Base-by-base conservation (phyloP, 2,329 filamentous ascomycete species). In the Colletotrichum musae region DNA sequence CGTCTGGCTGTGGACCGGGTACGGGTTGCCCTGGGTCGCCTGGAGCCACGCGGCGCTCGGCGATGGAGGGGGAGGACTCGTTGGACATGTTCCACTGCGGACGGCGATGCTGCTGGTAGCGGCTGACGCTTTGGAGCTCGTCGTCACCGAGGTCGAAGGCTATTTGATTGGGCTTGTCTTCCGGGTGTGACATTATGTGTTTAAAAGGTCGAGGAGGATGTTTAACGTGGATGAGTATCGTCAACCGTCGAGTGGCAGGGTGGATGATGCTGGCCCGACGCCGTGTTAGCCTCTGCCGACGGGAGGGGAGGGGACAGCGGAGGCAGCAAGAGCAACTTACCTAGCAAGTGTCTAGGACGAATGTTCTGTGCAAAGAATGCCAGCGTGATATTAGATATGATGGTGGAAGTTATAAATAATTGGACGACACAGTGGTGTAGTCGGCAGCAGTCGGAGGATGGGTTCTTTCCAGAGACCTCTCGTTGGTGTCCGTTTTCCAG, bases 21-120 rank as follows among this genome's bases (percentile, higher is more conserved):
- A 43, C 10, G 0, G 32, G 32, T 18, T 4, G 16, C 18, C 13
- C 57, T n/a, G 28, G 26, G 13, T 9, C 10, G 2, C 26, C 15
- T 28, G 1, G 65, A 9, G 65, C 60, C 13, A 53, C 65, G 5
- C 32, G 41, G 1, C 53, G 45, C 18, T 68, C 24, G 10, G 65
- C 65, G 12, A 68, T 58, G 50, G 54, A 59, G 6, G 66, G 36
- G 4, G 62, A 41, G 2, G 62, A 39, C 26, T 67, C 63, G 51
- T 43, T 70, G 24, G 67, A 70, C n/a, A 36, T 39, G 26, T 60
- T 66, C 32, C 58, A 61, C 24, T 70, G 67, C 12, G 67, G 67
- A 32, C 56, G 57, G 5, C 67, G 67, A 18, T 56, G 18, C 18
- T 61, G 28, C 4, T 58, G 58, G 64, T 39, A 69, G 48, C 57